phyloP scores from a whole-genome alignment of 192 early-diverging fungal species.

The Coemansia sp. region DNA sequence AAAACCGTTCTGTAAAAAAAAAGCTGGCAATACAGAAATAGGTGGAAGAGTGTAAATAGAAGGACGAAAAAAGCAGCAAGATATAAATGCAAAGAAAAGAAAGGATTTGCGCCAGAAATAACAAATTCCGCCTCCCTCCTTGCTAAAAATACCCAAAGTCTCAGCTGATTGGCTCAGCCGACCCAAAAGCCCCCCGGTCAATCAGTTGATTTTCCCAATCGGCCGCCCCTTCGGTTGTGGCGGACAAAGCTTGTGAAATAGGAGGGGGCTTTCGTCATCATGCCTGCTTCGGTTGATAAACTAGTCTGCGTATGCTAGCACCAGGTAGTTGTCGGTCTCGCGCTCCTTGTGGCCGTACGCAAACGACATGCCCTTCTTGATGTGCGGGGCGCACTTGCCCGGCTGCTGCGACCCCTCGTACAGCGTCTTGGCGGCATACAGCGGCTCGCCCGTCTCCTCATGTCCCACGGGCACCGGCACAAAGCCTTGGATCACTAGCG shows the following conservation, averaged over 20 bases:
- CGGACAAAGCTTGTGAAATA: no score
- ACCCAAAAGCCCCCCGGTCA: neutral
- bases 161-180: constrained; percentile 4
- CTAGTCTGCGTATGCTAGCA: constrained; percentile 41
- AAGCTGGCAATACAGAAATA: constrained; percentile 5
- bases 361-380: constrained; percentile 51
- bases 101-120: neutral
- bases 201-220: neutral
- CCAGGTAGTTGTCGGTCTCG: constrained; percentile 37
- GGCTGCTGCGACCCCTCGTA: constrained; percentile 52
- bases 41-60: constrained; percentile 3
- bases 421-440: constrained; percentile 49
- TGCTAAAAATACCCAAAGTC: constrained; percentile 3
- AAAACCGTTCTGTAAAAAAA: neutral
- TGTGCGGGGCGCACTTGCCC: constrained; percentile 51
- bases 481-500: constrained; percentile 38
- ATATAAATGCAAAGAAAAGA: neutral
- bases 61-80: constrained; percentile 10
- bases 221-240: no score
- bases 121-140: constrained; percentile 4
- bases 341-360: constrained; percentile 50
- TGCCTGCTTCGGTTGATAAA: no score
- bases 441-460: constrained; percentile 45
- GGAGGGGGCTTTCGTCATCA: no score
- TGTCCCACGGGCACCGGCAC: constrained; percentile 36